phyloP scores from a whole-genome alignment of 768 basidiomycete species.

The Kwoniella pini region DNA sequence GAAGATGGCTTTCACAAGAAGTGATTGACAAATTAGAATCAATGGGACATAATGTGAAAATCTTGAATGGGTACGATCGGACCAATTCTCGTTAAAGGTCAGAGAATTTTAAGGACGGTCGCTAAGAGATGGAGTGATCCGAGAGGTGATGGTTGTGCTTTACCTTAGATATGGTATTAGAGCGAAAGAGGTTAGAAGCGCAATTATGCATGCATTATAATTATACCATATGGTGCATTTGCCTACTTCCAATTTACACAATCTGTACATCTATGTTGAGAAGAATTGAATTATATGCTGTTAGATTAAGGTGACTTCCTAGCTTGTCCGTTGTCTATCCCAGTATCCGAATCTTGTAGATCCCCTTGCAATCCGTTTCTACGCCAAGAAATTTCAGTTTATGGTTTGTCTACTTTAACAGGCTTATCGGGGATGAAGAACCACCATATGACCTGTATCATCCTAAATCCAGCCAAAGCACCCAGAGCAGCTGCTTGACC shows the following conservation, averaged over 20 bases:
- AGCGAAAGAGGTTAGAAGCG: too few species aligned
- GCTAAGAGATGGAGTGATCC: slow-evolving; percentile 36
- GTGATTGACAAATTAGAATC: slow-evolving; percentile 19
- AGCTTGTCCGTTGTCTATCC: too few species aligned
- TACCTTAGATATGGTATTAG: too few species aligned
- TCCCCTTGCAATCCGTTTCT: too few species aligned
- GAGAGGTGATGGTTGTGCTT: slow-evolving; percentile 24
- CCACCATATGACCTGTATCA: slow-evolving; percentile 41
- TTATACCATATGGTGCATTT: too few species aligned
- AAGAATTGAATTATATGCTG: too few species aligned
- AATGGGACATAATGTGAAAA: slow-evolving; percentile 27
- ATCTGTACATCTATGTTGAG: too few species aligned
- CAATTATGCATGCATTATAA: too few species aligned
- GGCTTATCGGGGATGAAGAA: slow-evolving; percentile 20
- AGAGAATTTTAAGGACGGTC: slow-evolving; percentile 27
- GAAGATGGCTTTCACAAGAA: slow-evolving; percentile 26
- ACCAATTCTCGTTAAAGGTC: slow-evolving; percentile 23
- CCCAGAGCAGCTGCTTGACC: slow-evolving; percentile 47
- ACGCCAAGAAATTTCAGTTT: not conserved
- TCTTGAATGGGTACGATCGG: slow-evolving; percentile 21
- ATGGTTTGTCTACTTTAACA: slow-evolving; percentile 9
- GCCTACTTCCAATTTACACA: too few species aligned
- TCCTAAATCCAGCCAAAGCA: slow-evolving; percentile 43
- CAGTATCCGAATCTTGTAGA: too few species aligned
- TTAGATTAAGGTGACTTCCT: too few species aligned